Evolutionary conservation across 768 basidiomycete species (phyloP).

Genomic region (Hericium coralloides): DNA sequence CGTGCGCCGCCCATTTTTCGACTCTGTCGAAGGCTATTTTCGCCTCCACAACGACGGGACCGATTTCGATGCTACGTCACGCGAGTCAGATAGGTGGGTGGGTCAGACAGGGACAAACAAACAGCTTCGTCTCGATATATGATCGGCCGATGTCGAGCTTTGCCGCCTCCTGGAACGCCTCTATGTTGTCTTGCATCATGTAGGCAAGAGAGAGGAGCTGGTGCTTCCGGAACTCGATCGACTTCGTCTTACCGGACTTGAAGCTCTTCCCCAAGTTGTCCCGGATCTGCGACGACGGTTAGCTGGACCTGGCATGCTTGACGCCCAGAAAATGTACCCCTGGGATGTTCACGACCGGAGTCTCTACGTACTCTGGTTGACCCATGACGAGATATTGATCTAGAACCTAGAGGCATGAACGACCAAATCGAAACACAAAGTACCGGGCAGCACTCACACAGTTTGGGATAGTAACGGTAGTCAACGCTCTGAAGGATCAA

Average conservation of each 20-base stretch:
- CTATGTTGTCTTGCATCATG: constrained; percentile 60
- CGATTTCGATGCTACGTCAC: constrained; percentile 56
- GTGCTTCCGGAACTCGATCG: constrained; percentile 57
- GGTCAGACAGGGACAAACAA: constrained; percentile 8
- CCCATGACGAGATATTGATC: background rate
- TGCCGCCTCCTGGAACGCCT: constrained; percentile 49
- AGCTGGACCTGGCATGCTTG: constrained; percentile 12
- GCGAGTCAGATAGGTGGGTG: constrained; percentile 17
- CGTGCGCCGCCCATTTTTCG: constrained; percentile 66
- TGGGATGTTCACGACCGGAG: constrained; percentile 19
- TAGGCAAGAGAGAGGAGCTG: constrained; percentile 68
- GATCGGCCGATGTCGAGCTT: constrained; percentile 55
- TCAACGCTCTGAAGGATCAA: too few species aligned
- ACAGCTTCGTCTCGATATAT: constrained; percentile 46
- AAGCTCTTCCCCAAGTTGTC: constrained; percentile 48
- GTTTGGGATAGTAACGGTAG: too few species aligned
- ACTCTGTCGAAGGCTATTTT: constrained; percentile 43
- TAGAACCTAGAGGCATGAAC: too few species aligned
- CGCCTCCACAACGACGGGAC: constrained; percentile 40
- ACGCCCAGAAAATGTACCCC: constrained; percentile 5
- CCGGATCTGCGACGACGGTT: constrained; percentile 45
- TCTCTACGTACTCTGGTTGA: constrained; percentile 5
- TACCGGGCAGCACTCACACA: too few species aligned
- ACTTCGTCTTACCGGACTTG: constrained; percentile 49
- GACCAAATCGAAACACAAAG: too few species aligned